A percentile compares a stretch with the other conserved stretches of the same genome.
These are phyloP conservation scores for Silybum marianum DNA, from an alignment of 129 eudicot genomes.

Conservation along the genomic window DNA sequence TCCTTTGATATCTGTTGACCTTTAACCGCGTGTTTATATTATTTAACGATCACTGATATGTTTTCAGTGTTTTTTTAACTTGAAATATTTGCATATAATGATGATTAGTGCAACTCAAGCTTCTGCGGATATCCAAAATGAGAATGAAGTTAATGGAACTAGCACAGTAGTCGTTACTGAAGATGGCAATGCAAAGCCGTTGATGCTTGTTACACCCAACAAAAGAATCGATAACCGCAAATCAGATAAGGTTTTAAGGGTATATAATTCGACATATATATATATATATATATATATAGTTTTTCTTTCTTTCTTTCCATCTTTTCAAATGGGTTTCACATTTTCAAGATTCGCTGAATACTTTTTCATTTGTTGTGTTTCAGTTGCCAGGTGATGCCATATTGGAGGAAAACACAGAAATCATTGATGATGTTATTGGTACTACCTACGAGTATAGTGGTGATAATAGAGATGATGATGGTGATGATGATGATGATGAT, in stretches of 20 bases:
- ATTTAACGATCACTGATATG: neutral
- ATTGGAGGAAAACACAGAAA: slow-evolving; percentile 31
- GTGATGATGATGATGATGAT: slow-evolving; percentile 17
- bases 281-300: no score
- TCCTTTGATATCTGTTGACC: neutral
- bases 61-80: neutral
- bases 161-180: slow-evolving; percentile 26
- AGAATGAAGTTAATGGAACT: no score
- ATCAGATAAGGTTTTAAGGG: slow-evolving; percentile 39
- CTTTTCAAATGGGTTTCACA: neutral
- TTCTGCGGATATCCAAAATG: slow-evolving; percentile 20
- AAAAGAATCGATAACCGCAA: slow-evolving; percentile 38
- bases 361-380: no score
- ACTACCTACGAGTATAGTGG: slow-evolving; percentile 36
- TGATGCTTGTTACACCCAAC: slow-evolving; percentile 45
- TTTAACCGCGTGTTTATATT: neutral
- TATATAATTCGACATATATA: no score
- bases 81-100: slow-evolving; percentile 9
- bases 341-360: neutral
- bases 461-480: slow-evolving; percentile 26
- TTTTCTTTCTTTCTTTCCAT: neutral
- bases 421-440: slow-evolving; percentile 48
- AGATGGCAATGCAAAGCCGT: slow-evolving; percentile 22
- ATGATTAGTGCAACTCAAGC: slow-evolving; percentile 31
- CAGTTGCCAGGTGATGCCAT: slow-evolving; percentile 39